Conservation (phyloP, 441 rosid species). For the Pelargonium cotyledonis region DNA sequence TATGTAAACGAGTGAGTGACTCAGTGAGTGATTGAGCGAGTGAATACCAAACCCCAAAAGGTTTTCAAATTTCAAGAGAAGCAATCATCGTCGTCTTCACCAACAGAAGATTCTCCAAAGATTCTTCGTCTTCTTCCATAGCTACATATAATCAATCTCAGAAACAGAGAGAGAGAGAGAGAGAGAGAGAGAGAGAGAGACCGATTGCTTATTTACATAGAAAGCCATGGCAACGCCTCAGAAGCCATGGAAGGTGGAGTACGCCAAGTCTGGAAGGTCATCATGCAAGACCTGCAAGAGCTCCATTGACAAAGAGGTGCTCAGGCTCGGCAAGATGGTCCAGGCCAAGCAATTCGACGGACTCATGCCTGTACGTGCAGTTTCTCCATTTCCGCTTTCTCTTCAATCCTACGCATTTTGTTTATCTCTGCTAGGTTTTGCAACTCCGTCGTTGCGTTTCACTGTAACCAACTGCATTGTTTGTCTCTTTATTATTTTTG, state of each 20-base stretch:
- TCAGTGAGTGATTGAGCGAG: too few relatives aligned
- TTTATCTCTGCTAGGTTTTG: neutral
- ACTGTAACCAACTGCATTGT: too few relatives aligned
- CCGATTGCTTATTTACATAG: neutral
- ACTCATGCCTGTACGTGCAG: conserved; percentile 63
- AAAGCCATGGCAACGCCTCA: conserved; percentile 42
- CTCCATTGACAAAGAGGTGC: conserved; percentile 50
- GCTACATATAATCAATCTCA: too few relatives aligned
- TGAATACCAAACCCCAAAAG: too few relatives aligned
- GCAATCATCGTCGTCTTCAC: too few relatives aligned
- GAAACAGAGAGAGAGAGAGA: neutral
- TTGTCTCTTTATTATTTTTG: too few relatives aligned
- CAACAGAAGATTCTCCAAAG: too few relatives aligned
- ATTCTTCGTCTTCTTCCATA: too few relatives aligned
- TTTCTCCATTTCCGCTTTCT: neutral
- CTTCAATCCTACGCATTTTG: neutral
- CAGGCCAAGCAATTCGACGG: conserved; percentile 83
- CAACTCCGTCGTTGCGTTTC: neutral
- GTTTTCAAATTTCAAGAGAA: too few relatives aligned
- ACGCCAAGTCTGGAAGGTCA: conserved; percentile 85
- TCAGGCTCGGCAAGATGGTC: conserved; percentile 90
- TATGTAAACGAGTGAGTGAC: too few relatives aligned
- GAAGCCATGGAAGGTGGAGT: conserved; percentile 90
- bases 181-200: neutral
- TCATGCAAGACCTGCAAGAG: conserved; percentile 81